A percentile compares a stretch with the other conserved stretches of the same genome.
phyloP scores from a whole-genome alignment of 2,329 filamentous ascomycete species.

The Curvularia sp. region DNA sequence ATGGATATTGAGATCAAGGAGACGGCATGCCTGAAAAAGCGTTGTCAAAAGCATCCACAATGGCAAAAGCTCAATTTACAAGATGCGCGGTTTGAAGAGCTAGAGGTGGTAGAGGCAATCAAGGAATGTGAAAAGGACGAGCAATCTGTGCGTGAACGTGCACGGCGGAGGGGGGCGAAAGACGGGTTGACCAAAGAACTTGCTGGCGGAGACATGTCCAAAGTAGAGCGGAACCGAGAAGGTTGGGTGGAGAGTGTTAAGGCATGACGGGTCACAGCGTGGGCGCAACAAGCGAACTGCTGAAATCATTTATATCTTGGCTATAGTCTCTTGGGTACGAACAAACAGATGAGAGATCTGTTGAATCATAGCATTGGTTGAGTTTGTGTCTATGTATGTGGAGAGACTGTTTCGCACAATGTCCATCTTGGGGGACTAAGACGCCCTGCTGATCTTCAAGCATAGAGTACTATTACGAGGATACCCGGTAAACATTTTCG shows the following conservation, averaged over 20 bases:
- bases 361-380: not conserved
- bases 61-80: constrained; percentile 60
- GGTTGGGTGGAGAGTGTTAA: constrained; percentile 47
- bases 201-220: constrained; percentile 32
- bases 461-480: not conserved
- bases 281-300: not conserved
- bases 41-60: constrained; percentile 57
- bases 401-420: not conserved
- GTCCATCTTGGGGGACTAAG: not conserved
- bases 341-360: not conserved
- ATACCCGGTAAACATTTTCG: not conserved
- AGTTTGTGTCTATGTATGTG: not conserved
- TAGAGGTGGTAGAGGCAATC: constrained; percentile 56
- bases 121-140: constrained; percentile 57
- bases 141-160: constrained; percentile 54
- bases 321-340: not conserved
- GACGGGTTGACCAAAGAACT: constrained; percentile 43
- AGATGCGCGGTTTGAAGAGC: constrained; percentile 57
- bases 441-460: not conserved
- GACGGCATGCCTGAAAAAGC: constrained; percentile 55
- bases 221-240: constrained; percentile 40
- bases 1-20: constrained; percentile 26
- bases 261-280: not conserved
- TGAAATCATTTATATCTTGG: not conserved
- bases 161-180: constrained; percentile 50